Evolutionary conservation across 2,329 filamentous ascomycete species (phyloP).

Genomic region (Colletotrichum sp.): DNA sequence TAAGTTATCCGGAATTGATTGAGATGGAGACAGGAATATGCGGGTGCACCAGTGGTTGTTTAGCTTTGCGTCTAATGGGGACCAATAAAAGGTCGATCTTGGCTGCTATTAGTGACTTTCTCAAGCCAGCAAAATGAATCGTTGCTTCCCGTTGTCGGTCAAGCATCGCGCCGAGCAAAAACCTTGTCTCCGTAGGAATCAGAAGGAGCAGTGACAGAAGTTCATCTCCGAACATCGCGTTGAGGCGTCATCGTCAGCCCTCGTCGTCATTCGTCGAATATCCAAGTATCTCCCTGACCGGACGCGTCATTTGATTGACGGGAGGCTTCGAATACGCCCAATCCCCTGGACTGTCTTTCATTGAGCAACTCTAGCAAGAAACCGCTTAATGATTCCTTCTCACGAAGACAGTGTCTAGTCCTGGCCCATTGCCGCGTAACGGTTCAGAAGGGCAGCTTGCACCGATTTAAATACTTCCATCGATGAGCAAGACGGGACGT

Average conservation of each 20-base stretch:
- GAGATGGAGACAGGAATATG: not conserved
- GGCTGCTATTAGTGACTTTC: not conserved
- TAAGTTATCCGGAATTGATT: no score
- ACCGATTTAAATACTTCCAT: no score
- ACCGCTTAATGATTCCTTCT: not conserved
- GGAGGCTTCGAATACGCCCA: not conserved
- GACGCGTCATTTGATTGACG: rapidly evolving
- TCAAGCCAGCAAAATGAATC: not conserved
- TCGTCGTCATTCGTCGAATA: not conserved
- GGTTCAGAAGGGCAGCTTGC: no score
- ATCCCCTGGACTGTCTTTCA: rapidly evolving
- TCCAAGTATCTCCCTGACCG: not conserved
- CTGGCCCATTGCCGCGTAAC: no score
- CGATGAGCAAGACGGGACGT: no score
- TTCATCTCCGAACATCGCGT: not conserved
- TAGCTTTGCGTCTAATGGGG: not conserved
- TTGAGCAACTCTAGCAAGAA: not conserved
- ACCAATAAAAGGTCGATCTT: not conserved
- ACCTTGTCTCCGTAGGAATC: rapidly evolving
- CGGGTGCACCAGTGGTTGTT: not conserved
- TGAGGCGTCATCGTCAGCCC: not conserved
- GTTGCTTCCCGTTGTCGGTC: rapidly evolving
- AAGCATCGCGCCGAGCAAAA: no score
- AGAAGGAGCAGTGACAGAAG: rapidly evolving
- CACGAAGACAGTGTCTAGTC: no score